A percentile compares a stretch with the other conserved stretches of the same genome.
Evolutionary conservation across 2,329 filamentous ascomycete genomes (phyloP).

Genomic region (Metarhizium guizhouense): DNA sequence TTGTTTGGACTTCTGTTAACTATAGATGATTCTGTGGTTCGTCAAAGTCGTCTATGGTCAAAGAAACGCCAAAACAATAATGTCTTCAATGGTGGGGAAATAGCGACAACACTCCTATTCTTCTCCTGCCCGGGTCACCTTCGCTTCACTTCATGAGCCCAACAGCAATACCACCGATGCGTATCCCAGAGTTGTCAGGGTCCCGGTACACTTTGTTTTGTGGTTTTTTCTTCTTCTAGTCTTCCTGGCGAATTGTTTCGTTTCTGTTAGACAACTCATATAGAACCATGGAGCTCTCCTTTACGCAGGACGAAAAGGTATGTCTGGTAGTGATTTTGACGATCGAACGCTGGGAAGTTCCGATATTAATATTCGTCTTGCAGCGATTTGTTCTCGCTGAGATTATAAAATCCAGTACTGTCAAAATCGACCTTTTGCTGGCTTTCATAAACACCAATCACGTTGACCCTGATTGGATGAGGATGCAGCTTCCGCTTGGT

Average conservation of each 20-base stretch:
- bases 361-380: background rate
- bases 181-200: background rate
- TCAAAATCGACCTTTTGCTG: conserved; percentile 37
- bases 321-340: background rate
- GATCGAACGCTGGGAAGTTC: background rate
- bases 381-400: conserved; percentile 50
- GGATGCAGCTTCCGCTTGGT: conserved; percentile 40
- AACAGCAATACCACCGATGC: background rate
- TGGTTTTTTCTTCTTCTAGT: background rate
- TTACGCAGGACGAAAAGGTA: conserved; percentile 10
- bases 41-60: background rate
- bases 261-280: background rate
- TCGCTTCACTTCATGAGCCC: background rate
- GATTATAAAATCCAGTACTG: conserved; percentile 46
- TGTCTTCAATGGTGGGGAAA: conserved; percentile 6
- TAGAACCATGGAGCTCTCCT: conserved; percentile 6
- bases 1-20: background rate
- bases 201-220: background rate
- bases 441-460: conserved; percentile 35
- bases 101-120: conserved; percentile 5
- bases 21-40: conserved; percentile 1
- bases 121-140: conserved; percentile 2
- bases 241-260: background rate
- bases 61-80: conserved; percentile 5
- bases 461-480: conserved; percentile 35